Evolutionary conservation across 2,329 filamentous ascomycete genomes (phyloP).

Genomic region (Aureobasidium sp.): DNA sequence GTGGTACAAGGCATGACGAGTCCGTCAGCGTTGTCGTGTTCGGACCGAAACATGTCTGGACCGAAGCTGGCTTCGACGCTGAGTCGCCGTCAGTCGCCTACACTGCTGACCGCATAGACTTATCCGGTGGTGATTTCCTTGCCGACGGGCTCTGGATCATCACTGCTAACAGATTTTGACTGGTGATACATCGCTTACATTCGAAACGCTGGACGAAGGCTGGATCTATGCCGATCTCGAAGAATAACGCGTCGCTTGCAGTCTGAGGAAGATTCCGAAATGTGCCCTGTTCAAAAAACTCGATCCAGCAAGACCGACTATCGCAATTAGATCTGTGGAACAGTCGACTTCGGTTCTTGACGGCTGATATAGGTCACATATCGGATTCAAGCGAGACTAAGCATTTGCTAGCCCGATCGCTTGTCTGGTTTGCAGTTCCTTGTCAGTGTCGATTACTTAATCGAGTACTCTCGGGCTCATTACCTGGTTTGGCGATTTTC

Average conservation of each 20-base stretch:
- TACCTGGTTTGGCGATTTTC: not conserved
- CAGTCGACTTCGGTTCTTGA: not conserved
- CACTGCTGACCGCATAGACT: not conserved
- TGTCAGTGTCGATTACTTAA: not conserved
- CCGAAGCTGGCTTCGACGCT: not conserved
- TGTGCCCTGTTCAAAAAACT: not conserved
- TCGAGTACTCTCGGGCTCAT: not conserved
- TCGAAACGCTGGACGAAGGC: not conserved
- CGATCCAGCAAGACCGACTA: not conserved
- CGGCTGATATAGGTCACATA: not conserved
- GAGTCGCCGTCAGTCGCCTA: not conserved
- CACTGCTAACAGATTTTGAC: not conserved
- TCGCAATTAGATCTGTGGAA: not conserved
- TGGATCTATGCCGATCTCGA: not conserved
- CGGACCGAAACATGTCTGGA: not conserved
- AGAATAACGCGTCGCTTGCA: not conserved
- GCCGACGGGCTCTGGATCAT: not conserved
- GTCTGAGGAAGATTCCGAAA: not conserved
- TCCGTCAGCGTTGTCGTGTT: not conserved
- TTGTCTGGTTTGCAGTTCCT: not conserved
- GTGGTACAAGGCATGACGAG: not conserved
- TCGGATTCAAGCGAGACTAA: not conserved
- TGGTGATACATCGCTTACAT: not conserved
- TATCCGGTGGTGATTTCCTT: not conserved
- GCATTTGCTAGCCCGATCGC: not conserved